Conservation (phyloP, 108 stramenopile genomes). For the Seminavis robusta region DNA sequence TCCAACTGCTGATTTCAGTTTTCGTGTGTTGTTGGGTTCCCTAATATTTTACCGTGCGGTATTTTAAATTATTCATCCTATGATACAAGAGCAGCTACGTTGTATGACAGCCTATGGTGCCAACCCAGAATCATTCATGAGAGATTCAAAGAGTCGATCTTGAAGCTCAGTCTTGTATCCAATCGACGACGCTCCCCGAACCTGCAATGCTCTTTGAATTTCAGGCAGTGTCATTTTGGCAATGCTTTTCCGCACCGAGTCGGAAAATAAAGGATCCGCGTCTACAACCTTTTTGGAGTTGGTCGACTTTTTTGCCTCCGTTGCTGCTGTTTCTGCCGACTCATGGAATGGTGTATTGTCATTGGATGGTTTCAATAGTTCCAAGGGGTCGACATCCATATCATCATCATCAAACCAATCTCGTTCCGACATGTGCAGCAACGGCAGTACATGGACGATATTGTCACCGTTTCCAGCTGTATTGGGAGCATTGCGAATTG, state of each 20-base stretch:
- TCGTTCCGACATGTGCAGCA: constrained; percentile 74
- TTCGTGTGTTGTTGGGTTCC: too few relatives aligned
- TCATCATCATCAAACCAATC: constrained; percentile 87
- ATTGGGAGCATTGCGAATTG: constrained; percentile 39
- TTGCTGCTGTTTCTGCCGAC: background rate
- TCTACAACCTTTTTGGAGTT: background rate
- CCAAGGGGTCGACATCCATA: constrained; percentile 15
- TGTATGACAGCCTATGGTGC: too few relatives aligned
- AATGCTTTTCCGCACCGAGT: constrained; percentile 46
- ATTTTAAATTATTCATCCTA: too few relatives aligned
- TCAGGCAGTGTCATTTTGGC: constrained; percentile 45
- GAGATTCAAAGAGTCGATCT: constrained; percentile 47
- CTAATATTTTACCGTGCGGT: too few relatives aligned
- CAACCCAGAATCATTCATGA: constrained; percentile 56
- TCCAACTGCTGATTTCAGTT: too few relatives aligned
- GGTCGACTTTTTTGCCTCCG: background rate
- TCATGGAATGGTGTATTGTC: background rate
- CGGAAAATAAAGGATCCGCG: constrained; percentile 33
- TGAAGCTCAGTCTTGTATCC: constrained; percentile 63
- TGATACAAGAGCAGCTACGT: too few relatives aligned
- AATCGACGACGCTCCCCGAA: constrained; percentile 37
- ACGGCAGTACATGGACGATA: constrained; percentile 62
- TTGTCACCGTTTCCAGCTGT: constrained; percentile 61
- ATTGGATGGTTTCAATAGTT: background rate
- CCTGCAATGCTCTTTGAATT: constrained; percentile 48